Conservation (phyloP, 2,329 filamentous ascomycete species). For the Trichoderma atroviride region DNA sequence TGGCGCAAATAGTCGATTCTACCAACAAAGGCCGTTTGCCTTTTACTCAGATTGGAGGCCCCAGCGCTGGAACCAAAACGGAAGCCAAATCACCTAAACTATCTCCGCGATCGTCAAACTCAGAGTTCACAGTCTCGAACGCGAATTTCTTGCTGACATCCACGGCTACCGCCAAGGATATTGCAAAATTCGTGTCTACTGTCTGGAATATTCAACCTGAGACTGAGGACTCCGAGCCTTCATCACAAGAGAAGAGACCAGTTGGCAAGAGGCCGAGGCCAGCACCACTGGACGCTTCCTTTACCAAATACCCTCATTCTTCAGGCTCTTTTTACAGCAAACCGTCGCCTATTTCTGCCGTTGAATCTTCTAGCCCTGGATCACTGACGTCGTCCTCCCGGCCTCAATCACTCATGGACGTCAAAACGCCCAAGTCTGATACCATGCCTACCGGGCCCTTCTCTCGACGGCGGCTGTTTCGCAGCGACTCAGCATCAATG, state of each 20-base stretch:
- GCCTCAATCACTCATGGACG: constrained; percentile 28
- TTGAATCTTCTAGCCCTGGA: constrained; percentile 7
- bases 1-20: constrained; percentile 59
- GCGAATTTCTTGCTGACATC: constrained; percentile 61
- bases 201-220: constrained; percentile 50
- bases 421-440: constrained; percentile 36
- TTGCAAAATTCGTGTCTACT: constrained; percentile 55
- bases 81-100: constrained; percentile 32
- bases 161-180: constrained; percentile 56
- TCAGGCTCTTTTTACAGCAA: constrained; percentile 31
- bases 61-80: constrained; percentile 36
- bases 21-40: constrained; percentile 42
- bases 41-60: constrained; percentile 46
- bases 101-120: constrained; percentile 33
- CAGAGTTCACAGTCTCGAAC: constrained; percentile 47
- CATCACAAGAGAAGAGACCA: constrained; percentile 32
- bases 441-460: constrained; percentile 38
- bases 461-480: constrained; percentile 31
- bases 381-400: constrained; percentile 23
- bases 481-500: constrained; percentile 38
- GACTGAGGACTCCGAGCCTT: constrained; percentile 47
- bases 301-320: constrained; percentile 39
- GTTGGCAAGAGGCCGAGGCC: constrained; percentile 33
- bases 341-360: constrained; percentile 27
- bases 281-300: constrained; percentile 36